Evolutionary conservation across 208 protist species (phyloP).

Genomic region (Leishmania arabica): DNA sequence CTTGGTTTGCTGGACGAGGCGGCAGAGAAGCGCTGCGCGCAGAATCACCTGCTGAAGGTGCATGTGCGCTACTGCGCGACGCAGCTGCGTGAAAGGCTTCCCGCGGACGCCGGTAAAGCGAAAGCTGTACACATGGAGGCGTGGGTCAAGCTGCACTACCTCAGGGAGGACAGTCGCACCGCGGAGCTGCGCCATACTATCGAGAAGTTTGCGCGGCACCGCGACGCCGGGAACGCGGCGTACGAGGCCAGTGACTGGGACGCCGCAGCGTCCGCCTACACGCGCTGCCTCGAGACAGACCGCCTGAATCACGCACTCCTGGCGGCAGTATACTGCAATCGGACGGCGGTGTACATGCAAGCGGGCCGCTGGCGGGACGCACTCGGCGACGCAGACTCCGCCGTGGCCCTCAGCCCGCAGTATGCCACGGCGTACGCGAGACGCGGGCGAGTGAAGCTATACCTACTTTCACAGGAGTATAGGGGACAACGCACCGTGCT

Average conservation of each 20-base stretch:
- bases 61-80: slow-evolving; percentile 28
- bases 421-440: slow-evolving; percentile 66
- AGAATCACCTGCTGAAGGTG: slow-evolving; percentile 36
- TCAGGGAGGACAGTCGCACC: slow-evolving; percentile 49
- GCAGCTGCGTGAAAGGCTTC: slow-evolving; percentile 16
- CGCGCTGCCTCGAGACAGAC: slow-evolving; percentile 63
- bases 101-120: background rate
- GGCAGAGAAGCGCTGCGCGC: slow-evolving; percentile 23
- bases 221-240: slow-evolving; percentile 72
- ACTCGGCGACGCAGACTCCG: slow-evolving; percentile 46
- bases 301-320: slow-evolving; percentile 65
- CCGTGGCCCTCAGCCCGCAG: slow-evolving; percentile 48
- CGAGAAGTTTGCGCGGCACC: slow-evolving; percentile 55
- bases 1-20: slow-evolving; percentile 50
- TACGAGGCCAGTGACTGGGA: slow-evolving; percentile 63
- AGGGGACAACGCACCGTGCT: slow-evolving; percentile 20
- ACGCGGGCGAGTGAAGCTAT: slow-evolving; percentile 62
- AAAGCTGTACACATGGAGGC: slow-evolving; percentile 29
- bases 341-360: slow-evolving; percentile 84
- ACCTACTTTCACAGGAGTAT: slow-evolving; percentile 40
- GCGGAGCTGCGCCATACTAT: slow-evolving; percentile 57
- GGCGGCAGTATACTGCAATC: slow-evolving; percentile 76
- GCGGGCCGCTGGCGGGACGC: slow-evolving; percentile 56
- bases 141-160: slow-evolving; percentile 30
- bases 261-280: slow-evolving; percentile 62